phyloP scores from a whole-genome alignment of 768 basidiomycete species.

The Russula vinacea region DNA sequence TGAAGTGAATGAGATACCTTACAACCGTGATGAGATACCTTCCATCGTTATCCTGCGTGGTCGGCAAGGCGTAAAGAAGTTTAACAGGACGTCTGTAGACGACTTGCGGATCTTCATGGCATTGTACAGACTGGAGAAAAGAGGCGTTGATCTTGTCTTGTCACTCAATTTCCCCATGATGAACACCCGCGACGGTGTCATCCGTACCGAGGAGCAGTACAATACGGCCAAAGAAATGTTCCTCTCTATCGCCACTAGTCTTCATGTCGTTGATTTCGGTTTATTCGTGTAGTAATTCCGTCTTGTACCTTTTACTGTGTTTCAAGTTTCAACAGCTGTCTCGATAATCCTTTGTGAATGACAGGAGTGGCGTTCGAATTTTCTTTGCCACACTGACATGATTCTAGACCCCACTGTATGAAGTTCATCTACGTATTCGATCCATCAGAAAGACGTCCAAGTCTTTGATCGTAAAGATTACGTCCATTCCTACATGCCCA shows the following conservation, averaged over 20 bases:
- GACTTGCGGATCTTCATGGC: constrained; percentile 74
- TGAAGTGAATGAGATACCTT: constrained; percentile 40
- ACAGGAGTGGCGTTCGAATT: no score
- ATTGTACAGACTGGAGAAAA: constrained; percentile 70
- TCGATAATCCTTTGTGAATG: background rate
- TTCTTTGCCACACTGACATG: background rate
- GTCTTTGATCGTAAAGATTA: background rate
- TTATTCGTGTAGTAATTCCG: constrained; percentile 61
- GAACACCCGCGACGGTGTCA: constrained; percentile 44
- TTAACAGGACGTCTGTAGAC: constrained; percentile 59
- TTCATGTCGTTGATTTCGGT: constrained; percentile 63
- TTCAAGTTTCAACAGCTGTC: background rate
- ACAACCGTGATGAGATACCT: constrained; percentile 52
- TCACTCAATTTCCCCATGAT: constrained; percentile 77
- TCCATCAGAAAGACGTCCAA: background rate
- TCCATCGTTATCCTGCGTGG: constrained; percentile 63
- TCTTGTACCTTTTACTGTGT: background rate
- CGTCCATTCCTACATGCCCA: background rate
- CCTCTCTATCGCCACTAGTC: constrained; percentile 50
- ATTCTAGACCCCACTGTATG: background rate
- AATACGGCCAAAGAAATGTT: constrained; percentile 49
- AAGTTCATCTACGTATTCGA: background rate
- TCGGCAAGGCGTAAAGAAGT: constrained; percentile 71
- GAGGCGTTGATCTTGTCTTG: constrained; percentile 77
- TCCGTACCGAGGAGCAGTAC: constrained; percentile 41